Evolutionary conservation across 192 early-diverging fungal genomes (phyloP).

Genomic region (Dissophora ornata): DNA sequence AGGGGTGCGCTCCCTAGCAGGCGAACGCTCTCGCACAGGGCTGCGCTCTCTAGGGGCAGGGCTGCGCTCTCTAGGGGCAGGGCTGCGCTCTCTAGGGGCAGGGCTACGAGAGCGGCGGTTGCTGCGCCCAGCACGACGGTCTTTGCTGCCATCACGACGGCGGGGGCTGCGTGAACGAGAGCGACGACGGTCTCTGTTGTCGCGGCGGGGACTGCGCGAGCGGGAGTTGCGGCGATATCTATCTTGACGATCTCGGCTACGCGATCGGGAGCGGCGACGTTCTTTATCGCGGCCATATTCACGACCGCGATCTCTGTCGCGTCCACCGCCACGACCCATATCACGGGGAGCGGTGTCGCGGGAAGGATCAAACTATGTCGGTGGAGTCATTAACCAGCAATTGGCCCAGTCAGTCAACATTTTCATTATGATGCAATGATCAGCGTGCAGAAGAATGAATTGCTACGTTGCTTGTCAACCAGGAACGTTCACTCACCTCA

Average conservation of each 20-base stretch:
- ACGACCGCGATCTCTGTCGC: constrained; percentile 56
- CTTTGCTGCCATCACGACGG: constrained; percentile 34
- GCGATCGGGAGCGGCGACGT: constrained; percentile 64
- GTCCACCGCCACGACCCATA: constrained; percentile 50
- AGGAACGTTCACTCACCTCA: constrained; percentile 67
- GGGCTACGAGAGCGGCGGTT: constrained; percentile 57
- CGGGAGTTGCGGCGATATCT: constrained; percentile 60
- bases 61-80: constrained; percentile 33
- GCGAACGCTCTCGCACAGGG: constrained; percentile 34
- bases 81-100: constrained; percentile 22
- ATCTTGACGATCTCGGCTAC: constrained; percentile 59
- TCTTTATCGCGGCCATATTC: constrained; percentile 57
- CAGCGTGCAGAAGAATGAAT: no score
- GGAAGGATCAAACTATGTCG: constrained; percentile 28
- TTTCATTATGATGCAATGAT: no score
- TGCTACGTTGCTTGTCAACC: no score
- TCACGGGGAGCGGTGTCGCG: constrained; percentile 53
- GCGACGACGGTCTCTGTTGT: constrained; percentile 62
- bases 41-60: constrained; percentile 29
- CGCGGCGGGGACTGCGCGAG: constrained; percentile 54
- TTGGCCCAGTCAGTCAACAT: background rate
- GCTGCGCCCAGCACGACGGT: constrained; percentile 31
- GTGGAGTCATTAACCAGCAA: background rate
- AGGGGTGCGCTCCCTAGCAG: constrained; percentile 15
- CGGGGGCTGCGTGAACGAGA: constrained; percentile 54